These are phyloP conservation scores for Colletotrichum tamarilloi DNA, from an alignment of 2,329 filamentous ascomycete genomes.

Conservation along the genomic window DNA sequence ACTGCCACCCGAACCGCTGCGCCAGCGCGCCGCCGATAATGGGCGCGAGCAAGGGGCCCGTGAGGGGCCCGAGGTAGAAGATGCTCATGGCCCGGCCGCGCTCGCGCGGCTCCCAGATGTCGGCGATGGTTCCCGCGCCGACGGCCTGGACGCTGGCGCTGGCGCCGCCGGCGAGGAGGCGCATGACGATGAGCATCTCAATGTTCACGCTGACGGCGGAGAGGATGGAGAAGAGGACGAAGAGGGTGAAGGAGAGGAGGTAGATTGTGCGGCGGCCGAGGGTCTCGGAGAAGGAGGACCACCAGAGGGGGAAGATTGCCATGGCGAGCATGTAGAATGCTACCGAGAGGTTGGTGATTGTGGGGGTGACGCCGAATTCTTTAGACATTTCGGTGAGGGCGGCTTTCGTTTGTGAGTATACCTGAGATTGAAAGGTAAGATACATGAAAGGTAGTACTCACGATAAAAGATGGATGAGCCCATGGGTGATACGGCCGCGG, in stretches of 20 bases:
- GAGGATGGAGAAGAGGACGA: conserved; percentile 76
- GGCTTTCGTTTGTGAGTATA: conserved; percentile 57
- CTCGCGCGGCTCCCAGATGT: conserved; percentile 80
- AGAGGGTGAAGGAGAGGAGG: conserved; percentile 77
- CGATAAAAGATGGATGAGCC: conserved; percentile 88
- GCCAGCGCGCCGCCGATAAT: conserved; percentile 82
- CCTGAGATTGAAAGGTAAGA: too few relatives aligned
- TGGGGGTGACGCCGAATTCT: conserved; percentile 71
- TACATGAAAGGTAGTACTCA: conserved; percentile 50
- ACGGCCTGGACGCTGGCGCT: conserved; percentile 85
- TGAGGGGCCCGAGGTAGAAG: conserved; percentile 83
- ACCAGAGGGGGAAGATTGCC: conserved; percentile 89
- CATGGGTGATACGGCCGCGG: conserved; percentile 82
- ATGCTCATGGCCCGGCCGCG: conserved; percentile 83
- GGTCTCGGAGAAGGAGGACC: conserved; percentile 83
- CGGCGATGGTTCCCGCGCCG: conserved; percentile 84
- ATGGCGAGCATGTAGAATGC: conserved; percentile 86
- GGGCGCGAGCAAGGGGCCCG: conserved; percentile 79
- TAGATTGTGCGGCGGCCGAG: conserved; percentile 83
- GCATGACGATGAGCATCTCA: conserved; percentile 81
- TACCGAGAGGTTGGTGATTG: conserved; percentile 79
- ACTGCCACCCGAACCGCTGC: conserved; percentile 77
- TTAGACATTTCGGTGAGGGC: conserved; percentile 72
- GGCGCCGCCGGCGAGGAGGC: conserved; percentile 79
- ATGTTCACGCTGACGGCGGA: conserved; percentile 77